Evolutionary conservation across 345 rosid genomes (phyloP).

Genomic region (Eucalyptus leucophloia): DNA sequence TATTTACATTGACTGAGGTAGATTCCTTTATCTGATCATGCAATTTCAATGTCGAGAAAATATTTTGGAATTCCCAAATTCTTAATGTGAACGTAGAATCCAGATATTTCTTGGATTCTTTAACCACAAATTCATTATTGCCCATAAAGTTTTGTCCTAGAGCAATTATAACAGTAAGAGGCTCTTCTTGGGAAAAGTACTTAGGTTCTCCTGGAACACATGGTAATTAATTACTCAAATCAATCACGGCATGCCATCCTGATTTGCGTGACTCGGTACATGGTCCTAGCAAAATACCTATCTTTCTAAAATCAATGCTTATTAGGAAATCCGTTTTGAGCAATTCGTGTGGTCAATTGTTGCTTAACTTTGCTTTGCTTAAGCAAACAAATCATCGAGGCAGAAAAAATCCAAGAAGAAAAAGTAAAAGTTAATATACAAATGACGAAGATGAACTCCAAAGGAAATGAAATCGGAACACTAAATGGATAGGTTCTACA

Average conservation of each 20-base stretch:
- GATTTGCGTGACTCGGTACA: background rate
- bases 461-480: too few relatives aligned
- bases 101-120: background rate
- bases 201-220: background rate
- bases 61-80: background rate
- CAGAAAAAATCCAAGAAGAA: accelerated
- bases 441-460: too few relatives aligned
- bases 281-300: background rate
- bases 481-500: background rate
- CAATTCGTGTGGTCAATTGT: too few relatives aligned
- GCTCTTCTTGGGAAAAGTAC: background rate
- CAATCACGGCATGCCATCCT: background rate
- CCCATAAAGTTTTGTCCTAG: background rate
- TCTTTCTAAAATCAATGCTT: background rate
- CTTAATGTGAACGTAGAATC: background rate
- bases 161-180: background rate
- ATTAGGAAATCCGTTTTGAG: too few relatives aligned
- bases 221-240: background rate
- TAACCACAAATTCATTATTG: background rate
- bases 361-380: too few relatives aligned
- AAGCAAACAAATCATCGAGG: too few relatives aligned
- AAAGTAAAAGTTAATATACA: too few relatives aligned
- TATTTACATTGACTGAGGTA: background rate
- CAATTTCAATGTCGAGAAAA: background rate
- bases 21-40: background rate